Evolutionary conservation across 2,329 filamentous ascomycete genomes (phyloP), one percentile per base, ranked within the genome.

Genomic region (Pseudovirgaria hyperparasitica): DNA sequence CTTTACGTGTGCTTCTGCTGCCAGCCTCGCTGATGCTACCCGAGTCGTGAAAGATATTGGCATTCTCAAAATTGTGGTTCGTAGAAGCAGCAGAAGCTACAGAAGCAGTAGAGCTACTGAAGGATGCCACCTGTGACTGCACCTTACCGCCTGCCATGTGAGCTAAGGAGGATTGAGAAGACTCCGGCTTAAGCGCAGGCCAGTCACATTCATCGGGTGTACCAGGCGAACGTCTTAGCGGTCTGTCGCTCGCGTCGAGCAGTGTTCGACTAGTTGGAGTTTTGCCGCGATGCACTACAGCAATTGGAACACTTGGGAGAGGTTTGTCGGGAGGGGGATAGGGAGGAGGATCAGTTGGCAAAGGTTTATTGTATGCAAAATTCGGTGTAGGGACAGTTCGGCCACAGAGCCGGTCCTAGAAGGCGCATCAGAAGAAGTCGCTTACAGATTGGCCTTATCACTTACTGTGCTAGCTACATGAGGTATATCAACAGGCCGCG

Each of bases 281-380:
- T 26, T 47, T 55, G 12, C 36, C 25, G 3, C 39, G 36, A 19
- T 48, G 37, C 7, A 42, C 28, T 4, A 56, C 16, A 14, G 41
- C 47, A 9, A 54, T 29, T 3, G 57, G 56, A 7, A 49, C 47
- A 21, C 51, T 47, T 6, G 56, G 56, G 4, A 60, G 39, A n/a
- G 52, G 47, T 34, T 60, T 60, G 18, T 56, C 35, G n/a, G n/a
- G 22, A 59, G n/a, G n/a, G n/a, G n/a, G n/a, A n/a, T n/a, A n/a
- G n/a, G n/a, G n/a, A n/a, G n/a, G n/a, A n/a, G n/a, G 73, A 24
- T 43, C 63, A 2, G 43, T 46, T 7, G 51, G 58, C n/a, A n/a
- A n/a, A n/a, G n/a, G n/a, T n/a, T n/a, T n/a, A n/a, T n/a, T n/a
- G n/a, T n/a, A n/a, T n/a, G n/a, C n/a, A n/a, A n/a, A n/a, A n/a